Evolutionary conservation across 2,329 filamentous ascomycete species (phyloP), one percentile per base, ranked within the genome.

Genomic region (Paradendryphiella salina): DNA sequence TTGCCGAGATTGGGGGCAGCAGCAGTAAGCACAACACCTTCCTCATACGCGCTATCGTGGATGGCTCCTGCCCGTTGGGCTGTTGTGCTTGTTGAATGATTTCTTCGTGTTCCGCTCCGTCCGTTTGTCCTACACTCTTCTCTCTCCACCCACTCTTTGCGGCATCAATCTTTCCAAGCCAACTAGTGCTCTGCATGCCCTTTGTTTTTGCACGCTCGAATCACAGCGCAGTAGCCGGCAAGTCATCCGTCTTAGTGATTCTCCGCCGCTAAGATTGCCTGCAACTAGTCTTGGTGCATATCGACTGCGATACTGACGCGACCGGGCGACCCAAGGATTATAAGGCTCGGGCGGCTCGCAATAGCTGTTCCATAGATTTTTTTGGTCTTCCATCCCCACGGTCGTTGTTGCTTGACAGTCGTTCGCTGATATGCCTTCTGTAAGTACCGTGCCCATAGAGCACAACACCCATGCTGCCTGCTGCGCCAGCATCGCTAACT

Each of bases 211-310:
- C 28, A 35, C 34, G 37, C 49, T 29, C 44, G 38, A 48, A 52
- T 39, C 49, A 52, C 38, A 48, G 28, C 37, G 41, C 44, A 33
- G 33, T 36, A 48, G 28, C 49, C 49, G 49, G 49, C 49, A 43
- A 33, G 33, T 35, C 28, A 43, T 48, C 49, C 49, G 49, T 42
- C 44, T 48, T 52, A 52, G 49, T 52, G 49, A 44, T 48, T 33
- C 37, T 52, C 37, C 38, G 33, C 20, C 33, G 44, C 49, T 44
- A 48, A 51, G 48, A 23, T 43, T 41, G 11, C 39, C 44, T 52
- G 49, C 49, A 48, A 38, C 49, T 52, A 52, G 49, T 41, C 31
- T 37, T 51, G 48, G 48, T 51, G 48, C 48, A 47, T 51, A 47
- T 32, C 43, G 34, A 47, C 37, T 46, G 48, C 48, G 36, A 47